Evolutionary conservation across 352 stramenopile species (phyloP).

Genomic region (Thalassiosira hispida): DNA sequence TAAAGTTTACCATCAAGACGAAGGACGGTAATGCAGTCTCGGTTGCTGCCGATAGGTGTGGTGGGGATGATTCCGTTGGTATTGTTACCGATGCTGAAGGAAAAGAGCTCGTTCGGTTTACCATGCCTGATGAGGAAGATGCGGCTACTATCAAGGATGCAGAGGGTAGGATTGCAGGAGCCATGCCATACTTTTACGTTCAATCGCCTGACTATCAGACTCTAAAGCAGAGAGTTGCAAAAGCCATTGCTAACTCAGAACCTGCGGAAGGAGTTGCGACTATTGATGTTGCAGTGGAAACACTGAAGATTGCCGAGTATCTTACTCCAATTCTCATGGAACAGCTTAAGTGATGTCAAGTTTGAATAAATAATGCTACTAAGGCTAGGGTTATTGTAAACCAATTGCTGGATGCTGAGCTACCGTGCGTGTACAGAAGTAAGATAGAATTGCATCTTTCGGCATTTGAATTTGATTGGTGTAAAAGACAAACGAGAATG

Average conservation of each 20-base stretch:
- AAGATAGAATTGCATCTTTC: no score
- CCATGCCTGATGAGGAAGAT: slow-evolving; percentile 69
- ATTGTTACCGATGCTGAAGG: slow-evolving; percentile 69
- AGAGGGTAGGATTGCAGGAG: slow-evolving; percentile 59
- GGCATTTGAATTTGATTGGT: no score
- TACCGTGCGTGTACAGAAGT: no score
- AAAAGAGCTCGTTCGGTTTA: slow-evolving; percentile 60
- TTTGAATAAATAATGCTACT: not conserved
- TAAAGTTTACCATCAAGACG: slow-evolving; percentile 72
- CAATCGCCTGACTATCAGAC: slow-evolving; percentile 81
- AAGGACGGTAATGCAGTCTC: slow-evolving; percentile 63
- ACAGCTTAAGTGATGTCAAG: slow-evolving; percentile 11
- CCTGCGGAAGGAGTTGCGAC: slow-evolving; percentile 64
- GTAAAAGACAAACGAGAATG: no score
- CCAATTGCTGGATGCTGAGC: no score
- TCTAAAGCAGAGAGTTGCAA: slow-evolving; percentile 73
- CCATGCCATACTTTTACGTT: slow-evolving; percentile 83
- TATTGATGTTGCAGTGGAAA: slow-evolving; percentile 78
- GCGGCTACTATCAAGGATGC: slow-evolving; percentile 49
- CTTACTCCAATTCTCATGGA: slow-evolving; percentile 71
- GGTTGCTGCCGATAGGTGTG: slow-evolving; percentile 74
- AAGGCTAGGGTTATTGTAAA: not conserved
- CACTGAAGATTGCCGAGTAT: slow-evolving; percentile 80
- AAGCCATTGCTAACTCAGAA: slow-evolving; percentile 38
- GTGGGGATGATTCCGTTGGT: slow-evolving; percentile 70